phyloP scores from a whole-genome alignment of 257 asterid genomes.

The Apocynum venetum region DNA sequence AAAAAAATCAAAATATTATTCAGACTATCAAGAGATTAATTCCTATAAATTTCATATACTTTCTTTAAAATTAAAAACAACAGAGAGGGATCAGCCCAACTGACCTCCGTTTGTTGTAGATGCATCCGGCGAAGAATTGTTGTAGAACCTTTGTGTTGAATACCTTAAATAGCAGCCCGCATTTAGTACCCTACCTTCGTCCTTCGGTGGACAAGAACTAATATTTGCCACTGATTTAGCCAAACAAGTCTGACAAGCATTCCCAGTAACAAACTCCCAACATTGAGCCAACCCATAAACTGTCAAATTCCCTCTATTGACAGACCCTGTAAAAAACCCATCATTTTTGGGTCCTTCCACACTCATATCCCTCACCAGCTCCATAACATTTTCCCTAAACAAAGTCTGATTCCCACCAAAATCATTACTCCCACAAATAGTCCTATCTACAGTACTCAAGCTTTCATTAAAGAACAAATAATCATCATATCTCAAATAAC shows the following conservation, averaged over 20 bases:
- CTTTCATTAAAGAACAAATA: slow-evolving; percentile 60
- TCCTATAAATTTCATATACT: neutral
- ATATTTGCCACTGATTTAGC: slow-evolving; percentile 34
- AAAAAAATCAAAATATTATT: neutral
- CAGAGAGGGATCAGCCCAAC: neutral
- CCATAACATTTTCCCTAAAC: slow-evolving; percentile 37
- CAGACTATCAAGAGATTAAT: neutral
- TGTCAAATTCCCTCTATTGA: slow-evolving; percentile 39
- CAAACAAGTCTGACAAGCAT: slow-evolving; percentile 49
- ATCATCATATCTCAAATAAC: slow-evolving; percentile 57
- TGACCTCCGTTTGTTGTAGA: slow-evolving; percentile 42
- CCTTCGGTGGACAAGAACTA: slow-evolving; percentile 43
- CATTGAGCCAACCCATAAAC: slow-evolving; percentile 79
- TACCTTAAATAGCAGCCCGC: slow-evolving; percentile 70
- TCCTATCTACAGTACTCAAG: slow-evolving; percentile 33
- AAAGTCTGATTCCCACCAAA: slow-evolving; percentile 39
- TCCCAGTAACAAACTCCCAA: slow-evolving; percentile 57
- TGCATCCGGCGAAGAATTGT: slow-evolving; percentile 37
- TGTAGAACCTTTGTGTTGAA: slow-evolving; percentile 52
- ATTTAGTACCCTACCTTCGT: slow-evolving; percentile 63
- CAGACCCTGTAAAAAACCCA: slow-evolving; percentile 47
- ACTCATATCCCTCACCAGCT: slow-evolving; percentile 41
- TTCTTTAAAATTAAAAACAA: neutral
- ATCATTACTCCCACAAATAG: slow-evolving; percentile 48
- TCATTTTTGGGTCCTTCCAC: slow-evolving; percentile 42